phyloP scores from a whole-genome alignment of 1,139 yeast genomes.

The Candida tetrigidarum region DNA sequence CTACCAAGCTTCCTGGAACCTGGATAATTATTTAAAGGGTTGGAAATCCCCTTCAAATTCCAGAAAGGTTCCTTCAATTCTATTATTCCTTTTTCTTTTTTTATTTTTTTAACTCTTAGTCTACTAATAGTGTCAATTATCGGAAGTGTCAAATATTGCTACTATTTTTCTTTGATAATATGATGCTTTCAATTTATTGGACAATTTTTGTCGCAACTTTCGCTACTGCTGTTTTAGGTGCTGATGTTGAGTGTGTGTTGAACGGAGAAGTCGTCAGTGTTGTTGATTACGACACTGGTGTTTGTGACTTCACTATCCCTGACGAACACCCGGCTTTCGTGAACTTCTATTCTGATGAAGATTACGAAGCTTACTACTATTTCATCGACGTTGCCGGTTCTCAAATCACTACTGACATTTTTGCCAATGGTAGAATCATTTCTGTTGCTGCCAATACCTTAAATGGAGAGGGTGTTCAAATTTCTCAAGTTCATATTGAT shows the following conservation, averaged over 20 bases:
- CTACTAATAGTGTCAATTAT: neutral
- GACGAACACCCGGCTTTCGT: conserved; percentile 27
- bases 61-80: neutral
- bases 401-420: conserved; percentile 38
- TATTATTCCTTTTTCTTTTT: neutral
- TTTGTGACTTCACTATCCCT: conserved; percentile 42
- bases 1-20: too few relatives aligned
- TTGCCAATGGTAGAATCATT: conserved; percentile 36
- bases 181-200: neutral
- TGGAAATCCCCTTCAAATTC: neutral
- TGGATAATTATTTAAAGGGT: neutral
- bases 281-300: conserved; percentile 45
- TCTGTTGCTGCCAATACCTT: conserved; percentile 33
- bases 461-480: conserved; percentile 26
- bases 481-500: conserved; percentile 33
- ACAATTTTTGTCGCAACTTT: conserved; percentile 2
- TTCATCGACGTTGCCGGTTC: conserved; percentile 28
- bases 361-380: conserved; percentile 41
- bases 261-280: conserved; percentile 34
- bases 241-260: conserved; percentile 39
- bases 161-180: neutral
- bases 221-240: conserved; percentile 3
- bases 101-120: too few relatives aligned
- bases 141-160: neutral
- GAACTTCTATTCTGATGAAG: conserved; percentile 30